Evolutionary conservation across 306 rosid genomes (phyloP).

Genomic region (Pyrus pyrifolia): DNA sequence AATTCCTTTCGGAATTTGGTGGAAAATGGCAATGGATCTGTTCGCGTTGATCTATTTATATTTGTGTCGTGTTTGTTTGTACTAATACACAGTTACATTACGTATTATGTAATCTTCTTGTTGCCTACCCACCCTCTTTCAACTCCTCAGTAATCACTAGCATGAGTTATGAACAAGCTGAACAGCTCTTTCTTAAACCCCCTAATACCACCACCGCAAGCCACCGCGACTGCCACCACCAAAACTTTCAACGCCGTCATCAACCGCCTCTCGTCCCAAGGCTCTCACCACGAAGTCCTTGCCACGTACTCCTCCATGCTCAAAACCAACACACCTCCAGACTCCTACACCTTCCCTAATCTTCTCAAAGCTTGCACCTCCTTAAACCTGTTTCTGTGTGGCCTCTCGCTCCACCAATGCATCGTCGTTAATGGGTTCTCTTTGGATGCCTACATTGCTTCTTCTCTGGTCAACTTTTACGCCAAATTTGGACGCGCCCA

Average conservation of each 20-base stretch:
- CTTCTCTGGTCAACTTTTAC: slow-evolving; percentile 53
- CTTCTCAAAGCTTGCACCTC: slow-evolving; percentile 69
- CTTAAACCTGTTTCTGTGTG: slow-evolving; percentile 33
- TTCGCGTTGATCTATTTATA: too few relatives aligned
- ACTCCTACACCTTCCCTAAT: slow-evolving; percentile 61
- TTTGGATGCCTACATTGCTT: slow-evolving; percentile 48
- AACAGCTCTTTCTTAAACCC: slow-evolving; percentile 20
- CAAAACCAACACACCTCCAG: slow-evolving; percentile 37
- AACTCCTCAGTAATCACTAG: background rate
- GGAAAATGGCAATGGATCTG: too few relatives aligned
- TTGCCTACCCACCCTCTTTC: too few relatives aligned
- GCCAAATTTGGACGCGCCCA: slow-evolving; percentile 29
- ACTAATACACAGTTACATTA: too few relatives aligned
- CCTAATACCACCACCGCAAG: slow-evolving; percentile 15
- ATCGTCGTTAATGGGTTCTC: slow-evolving; percentile 41
- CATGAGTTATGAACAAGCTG: slow-evolving; percentile 34
- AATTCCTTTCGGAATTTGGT: too few relatives aligned
- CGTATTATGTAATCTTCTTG: too few relatives aligned
- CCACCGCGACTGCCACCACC: slow-evolving; percentile 22
- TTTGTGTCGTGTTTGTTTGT: too few relatives aligned
- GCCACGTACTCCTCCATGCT: slow-evolving; percentile 49
- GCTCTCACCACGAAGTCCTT: slow-evolving; percentile 48
- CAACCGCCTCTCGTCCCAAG: slow-evolving; percentile 54
- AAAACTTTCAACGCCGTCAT: slow-evolving; percentile 46
- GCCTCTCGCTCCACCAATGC: slow-evolving; percentile 47